Evolutionary conservation across 345 rosid species (phyloP), one percentile per base, ranked within the genome.

Genomic region (Melaleuca quinquenervia): DNA sequence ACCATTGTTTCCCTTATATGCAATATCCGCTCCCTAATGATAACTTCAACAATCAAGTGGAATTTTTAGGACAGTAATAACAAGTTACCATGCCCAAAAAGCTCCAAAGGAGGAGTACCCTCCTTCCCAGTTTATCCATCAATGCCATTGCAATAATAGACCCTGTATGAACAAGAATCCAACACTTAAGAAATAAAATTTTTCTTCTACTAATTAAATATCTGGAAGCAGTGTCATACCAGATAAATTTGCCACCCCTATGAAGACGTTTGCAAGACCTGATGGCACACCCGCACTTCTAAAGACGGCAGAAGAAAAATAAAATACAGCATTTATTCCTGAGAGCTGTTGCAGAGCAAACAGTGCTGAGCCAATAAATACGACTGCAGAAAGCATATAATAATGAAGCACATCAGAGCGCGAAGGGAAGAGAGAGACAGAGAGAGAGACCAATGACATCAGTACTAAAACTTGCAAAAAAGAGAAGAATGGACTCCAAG

Each of bases 271-370:
- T 48, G 98, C 98, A 82, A 92, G 86, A 85, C 90, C 93, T 49
- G 99, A 93, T 84, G 99, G 96, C 82, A 97, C 97, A 86, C 99
- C 98, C 78, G 92, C 98, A 87, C 95, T 97, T 91, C 94, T 96
- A 91, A 97, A 97, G 88, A 97, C 99, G 87, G 99, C 91, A 70
- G 99, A 96, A 85, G 99, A 97, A 95, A 97, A 97, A 94, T 96
- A 96, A 92, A 97, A 97, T 52, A 96, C 95, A 84, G 99, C 98
- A 88, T 97, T 97, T 95, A 97, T 97, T 87, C 99, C 99, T 90
- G 99, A 97, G 90, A 97, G 99, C 95, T 97, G 99, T 97, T 97
- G 99, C 93, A 96, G 95, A 93, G 99, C 99, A 95, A 97, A 96
- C 90, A 97, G 98, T 94, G 98, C 93, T 92, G 99, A 94, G 87